Percentiles rank a stretch among this genome's conserved stretches.
These are phyloP conservation scores for Nadsonia starkeyi-henricii DNA, from an alignment of 1,139 yeast species.

Conservation along the genomic window DNA sequence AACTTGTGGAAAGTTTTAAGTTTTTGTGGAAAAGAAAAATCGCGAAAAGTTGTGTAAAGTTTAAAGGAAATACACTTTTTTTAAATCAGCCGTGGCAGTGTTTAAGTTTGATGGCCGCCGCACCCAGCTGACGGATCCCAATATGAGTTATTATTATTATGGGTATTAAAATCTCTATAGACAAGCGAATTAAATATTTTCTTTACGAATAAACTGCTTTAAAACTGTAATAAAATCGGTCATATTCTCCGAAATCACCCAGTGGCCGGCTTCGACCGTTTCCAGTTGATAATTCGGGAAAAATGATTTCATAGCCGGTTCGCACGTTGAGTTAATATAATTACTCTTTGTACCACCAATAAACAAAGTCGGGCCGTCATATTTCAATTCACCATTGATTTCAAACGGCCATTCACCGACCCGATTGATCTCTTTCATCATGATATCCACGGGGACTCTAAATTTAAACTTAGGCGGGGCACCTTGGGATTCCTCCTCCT, in stretches of 20 bases:
- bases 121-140: no score
- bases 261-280: constrained; percentile 79
- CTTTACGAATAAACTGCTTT: constrained; percentile 1
- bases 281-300: constrained; percentile 67
- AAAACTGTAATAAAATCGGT: constrained; percentile 32
- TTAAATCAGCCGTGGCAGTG: no score
- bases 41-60: no score
- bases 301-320: constrained; percentile 59
- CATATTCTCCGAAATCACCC: constrained; percentile 79
- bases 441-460: constrained; percentile 55
- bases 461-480: constrained; percentile 21
- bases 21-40: no score
- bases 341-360: constrained; percentile 64
- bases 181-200: no score
- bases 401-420: constrained; percentile 72
- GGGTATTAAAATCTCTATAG: no score
- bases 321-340: constrained; percentile 75
- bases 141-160: no score
- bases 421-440: constrained; percentile 40
- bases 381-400: constrained; percentile 34
- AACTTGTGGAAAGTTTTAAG: no score
- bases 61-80: no score
- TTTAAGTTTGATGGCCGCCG: no score
- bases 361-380: constrained; percentile 62
- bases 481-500: constrained; percentile 20